Percentiles rank a stretch among this genome's conserved stretches.
These are phyloP conservation scores for Cubamyces lactineus DNA, from an alignment of 768 basidiomycete species.

Conservation along the genomic window DNA sequence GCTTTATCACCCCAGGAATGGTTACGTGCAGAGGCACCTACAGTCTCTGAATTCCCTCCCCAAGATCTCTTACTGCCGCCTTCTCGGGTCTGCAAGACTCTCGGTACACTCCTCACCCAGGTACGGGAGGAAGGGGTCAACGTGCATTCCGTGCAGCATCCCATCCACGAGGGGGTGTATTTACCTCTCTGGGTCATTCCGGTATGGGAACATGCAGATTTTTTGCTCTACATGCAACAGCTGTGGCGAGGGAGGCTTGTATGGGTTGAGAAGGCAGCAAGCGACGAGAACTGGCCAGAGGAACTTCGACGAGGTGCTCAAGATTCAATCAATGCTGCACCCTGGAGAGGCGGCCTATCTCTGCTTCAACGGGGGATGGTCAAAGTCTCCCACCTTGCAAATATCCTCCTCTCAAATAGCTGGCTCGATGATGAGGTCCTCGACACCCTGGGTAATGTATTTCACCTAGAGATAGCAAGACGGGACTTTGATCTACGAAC, in stretches of 20 bases:
- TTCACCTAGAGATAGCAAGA: neutral
- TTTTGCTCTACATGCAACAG: neutral
- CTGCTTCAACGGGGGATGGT: neutral
- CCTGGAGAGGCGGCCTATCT: neutral
- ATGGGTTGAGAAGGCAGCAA: neutral
- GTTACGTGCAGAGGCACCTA: neutral
- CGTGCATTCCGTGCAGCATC: slow-evolving; percentile 1
- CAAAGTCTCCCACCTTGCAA: neutral
- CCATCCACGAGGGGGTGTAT: neutral
- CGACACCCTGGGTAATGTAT: neutral
- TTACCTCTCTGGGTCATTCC: slow-evolving; percentile 3
- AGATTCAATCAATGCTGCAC: neutral
- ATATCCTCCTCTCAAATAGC: neutral
- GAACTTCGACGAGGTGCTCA: too few relatives aligned
- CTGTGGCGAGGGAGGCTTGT: neutral
- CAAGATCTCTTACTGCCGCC: neutral
- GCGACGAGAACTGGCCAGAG: neutral
- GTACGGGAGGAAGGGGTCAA: neutral
- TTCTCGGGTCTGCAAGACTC: neutral
- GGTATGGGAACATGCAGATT: neutral
- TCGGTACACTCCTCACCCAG: neutral
- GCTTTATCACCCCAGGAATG: neutral
- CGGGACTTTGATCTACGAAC: neutral
- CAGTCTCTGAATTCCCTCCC: neutral
- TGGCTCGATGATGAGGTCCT: slow-evolving; percentile 7